These are phyloP conservation scores for Trichosporon faecale DNA, from an alignment of 1,284 basidiomycete genomes.

Conservation along the genomic window DNA sequence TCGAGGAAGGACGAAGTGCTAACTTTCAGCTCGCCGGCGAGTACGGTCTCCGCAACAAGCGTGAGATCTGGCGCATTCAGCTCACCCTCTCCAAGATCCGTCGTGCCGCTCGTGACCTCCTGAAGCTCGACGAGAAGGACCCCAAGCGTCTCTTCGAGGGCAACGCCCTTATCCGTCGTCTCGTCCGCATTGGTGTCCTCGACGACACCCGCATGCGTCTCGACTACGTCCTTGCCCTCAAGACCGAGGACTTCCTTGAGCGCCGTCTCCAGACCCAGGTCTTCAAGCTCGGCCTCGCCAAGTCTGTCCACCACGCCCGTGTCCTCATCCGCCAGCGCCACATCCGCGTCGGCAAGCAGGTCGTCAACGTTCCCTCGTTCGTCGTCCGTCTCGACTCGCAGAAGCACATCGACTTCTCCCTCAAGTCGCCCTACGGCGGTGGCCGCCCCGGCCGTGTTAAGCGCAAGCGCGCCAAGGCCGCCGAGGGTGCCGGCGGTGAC, in stretches of 20 bases:
- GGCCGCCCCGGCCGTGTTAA: slow-evolving; percentile 96
- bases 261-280: slow-evolving; percentile 98
- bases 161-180: slow-evolving; percentile 97
- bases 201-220: slow-evolving; percentile 98
- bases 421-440: slow-evolving; percentile 96
- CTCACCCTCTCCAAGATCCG: slow-evolving; percentile 98
- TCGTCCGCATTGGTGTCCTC: slow-evolving; percentile 99
- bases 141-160: slow-evolving; percentile 98
- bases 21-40: slow-evolving; percentile 84
- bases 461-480: slow-evolving; percentile 94
- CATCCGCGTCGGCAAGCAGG: slow-evolving; percentile 91
- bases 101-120: slow-evolving; percentile 99
- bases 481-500: slow-evolving; percentile 88
- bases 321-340: slow-evolving; percentile 91
- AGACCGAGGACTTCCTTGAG: slow-evolving; percentile 99
- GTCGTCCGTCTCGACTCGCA: slow-evolving; percentile 96
- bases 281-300: slow-evolving; percentile 92
- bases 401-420: slow-evolving; percentile 99
- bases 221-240: slow-evolving; percentile 98
- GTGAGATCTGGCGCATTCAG: slow-evolving; percentile 99
- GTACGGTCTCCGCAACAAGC: slow-evolving; percentile 99
- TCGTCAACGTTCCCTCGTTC: slow-evolving; percentile 98
- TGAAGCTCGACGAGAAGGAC: slow-evolving; percentile 99
- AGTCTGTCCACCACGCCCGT: slow-evolving; percentile 97
- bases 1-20: not conserved